phyloP scores from a whole-genome alignment of 2,329 filamentous ascomycete species.

The Volutella citrinella region DNA sequence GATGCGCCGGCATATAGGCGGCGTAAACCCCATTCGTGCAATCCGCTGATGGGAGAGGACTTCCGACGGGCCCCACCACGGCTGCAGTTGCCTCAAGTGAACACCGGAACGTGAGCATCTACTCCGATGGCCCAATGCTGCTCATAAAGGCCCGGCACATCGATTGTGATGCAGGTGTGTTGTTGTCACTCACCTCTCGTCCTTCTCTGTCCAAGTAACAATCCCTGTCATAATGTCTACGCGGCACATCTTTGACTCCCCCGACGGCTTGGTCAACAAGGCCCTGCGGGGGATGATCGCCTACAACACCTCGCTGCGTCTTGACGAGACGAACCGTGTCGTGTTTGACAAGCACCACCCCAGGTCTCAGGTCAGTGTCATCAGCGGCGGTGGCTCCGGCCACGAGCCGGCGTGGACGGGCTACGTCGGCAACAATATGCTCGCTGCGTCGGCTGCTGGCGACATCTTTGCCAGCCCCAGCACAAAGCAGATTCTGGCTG shows the following conservation, averaged over 20 bases:
- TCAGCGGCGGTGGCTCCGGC: conserved; percentile 55
- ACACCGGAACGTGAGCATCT: too few relatives aligned
- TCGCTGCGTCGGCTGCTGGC: conserved; percentile 59
- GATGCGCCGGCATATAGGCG: neutral
- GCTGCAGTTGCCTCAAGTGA: too few relatives aligned
- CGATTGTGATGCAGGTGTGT: too few relatives aligned
- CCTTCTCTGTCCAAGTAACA: too few relatives aligned
- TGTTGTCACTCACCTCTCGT: neutral
- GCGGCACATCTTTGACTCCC: conserved; percentile 49
- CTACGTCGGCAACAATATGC: conserved; percentile 60
- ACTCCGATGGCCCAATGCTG: too few relatives aligned
- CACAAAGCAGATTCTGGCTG: conserved; percentile 60
- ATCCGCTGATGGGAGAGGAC: too few relatives aligned
- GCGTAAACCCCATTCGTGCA: too few relatives aligned
- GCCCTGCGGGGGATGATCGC: conserved; percentile 48
- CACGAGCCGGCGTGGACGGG: conserved; percentile 63
- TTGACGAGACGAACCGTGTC: conserved; percentile 50
- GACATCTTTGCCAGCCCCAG: conserved; percentile 64
- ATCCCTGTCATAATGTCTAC: conserved; percentile 42
- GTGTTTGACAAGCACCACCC: conserved; percentile 47
- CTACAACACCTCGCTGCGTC: conserved; percentile 49
- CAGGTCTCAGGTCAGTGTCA: conserved; percentile 44
- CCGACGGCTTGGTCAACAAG: conserved; percentile 53
- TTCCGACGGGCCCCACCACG: too few relatives aligned
- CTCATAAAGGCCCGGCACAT: too few relatives aligned